Evolutionary conservation across 768 basidiomycete genomes (phyloP), one percentile per base, ranked within the genome.

Genomic region (Scleroderma bovista): DNA sequence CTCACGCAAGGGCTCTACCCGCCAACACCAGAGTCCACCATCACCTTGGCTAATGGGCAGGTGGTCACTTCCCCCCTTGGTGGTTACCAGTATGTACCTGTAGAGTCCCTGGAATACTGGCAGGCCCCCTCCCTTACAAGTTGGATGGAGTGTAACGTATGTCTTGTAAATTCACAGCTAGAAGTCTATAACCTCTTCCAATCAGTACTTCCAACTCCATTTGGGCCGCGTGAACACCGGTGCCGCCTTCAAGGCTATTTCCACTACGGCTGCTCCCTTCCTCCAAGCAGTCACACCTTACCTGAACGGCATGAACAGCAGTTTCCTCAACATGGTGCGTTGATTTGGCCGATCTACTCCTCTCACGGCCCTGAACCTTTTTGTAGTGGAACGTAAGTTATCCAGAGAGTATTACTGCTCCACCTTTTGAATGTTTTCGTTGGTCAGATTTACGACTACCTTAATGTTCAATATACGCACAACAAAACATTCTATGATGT

Each of bases 1-100:
- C 71, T 91, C 36, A 75, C 90, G 37, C 92, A 93, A 62, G 89
- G 90, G 32, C 75, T 93, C 44, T 90, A 85, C 74, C 90, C 90
- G 12, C 87, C 89, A 5, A 86, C 77, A 52, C 62, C 71, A 7
- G 71, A 77, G 47, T 83, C 84, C 64, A 79, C 74, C 56, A 83
- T 83, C 50, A 75, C 73, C 12, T 80, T 94, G n/a, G 90, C 87
- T 3, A 83, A 90, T 55, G 87, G 83, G 50, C 77, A 82, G 23
- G 75, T 63, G n/a, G 72, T 92, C 50, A 70, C 78, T 13, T 79
- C 84, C 0, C 89, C 92, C 19, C 75, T 93, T 17, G 80, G 81
- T 17, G 88, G 88, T 1, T 93, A 92, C 63, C 88, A 91, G 69
- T 93, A 93, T 59, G 75, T 93, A 40, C 87, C 89, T 39, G 65